Percentiles rank a stretch among this genome's conserved stretches.
Evolutionary conservation across 768 basidiomycete genomes (phyloP).

Genomic region (Lepiota brunneoincarnata): DNA sequence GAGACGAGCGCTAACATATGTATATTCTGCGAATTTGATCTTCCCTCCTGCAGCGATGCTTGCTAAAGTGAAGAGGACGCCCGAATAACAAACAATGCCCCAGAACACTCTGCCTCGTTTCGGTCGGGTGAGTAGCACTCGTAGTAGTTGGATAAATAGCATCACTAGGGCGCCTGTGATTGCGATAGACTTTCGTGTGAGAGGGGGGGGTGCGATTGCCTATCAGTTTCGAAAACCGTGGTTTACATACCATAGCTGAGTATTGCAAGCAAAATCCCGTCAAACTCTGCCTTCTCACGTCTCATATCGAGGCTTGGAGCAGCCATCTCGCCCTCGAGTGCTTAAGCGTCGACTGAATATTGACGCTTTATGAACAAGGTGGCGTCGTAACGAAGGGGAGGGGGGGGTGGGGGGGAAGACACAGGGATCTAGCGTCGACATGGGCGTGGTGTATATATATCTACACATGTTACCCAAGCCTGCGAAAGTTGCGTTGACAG

Average conservation of each 20-base stretch:
- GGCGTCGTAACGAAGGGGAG: neutral
- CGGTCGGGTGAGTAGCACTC: constrained; percentile 33
- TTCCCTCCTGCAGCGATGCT: constrained; percentile 29
- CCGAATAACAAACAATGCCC: constrained; percentile 31
- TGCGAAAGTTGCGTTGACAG: neutral
- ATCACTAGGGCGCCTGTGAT: constrained; percentile 35
- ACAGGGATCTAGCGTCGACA: neutral
- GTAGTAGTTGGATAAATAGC: constrained; percentile 35
- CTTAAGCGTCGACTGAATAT: no score
- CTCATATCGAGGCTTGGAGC: neutral
- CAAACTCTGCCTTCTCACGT: constrained; percentile 28
- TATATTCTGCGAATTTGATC: constrained; percentile 27
- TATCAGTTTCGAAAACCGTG: neutral
- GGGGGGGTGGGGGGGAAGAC: no score
- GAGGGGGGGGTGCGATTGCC: no score
- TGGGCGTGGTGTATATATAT: neutral
- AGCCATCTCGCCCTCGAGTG: neutral
- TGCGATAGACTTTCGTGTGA: neutral
- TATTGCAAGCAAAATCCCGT: constrained; percentile 29
- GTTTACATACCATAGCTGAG: constrained; percentile 31
- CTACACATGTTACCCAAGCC: neutral
- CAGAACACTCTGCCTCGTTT: constrained; percentile 32
- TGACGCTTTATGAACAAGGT: neutral
- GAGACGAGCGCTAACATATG: constrained; percentile 21
- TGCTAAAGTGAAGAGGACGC: constrained; percentile 27